phyloP scores from a whole-genome alignment of 2,329 filamentous ascomycete species.

The Calonectria naviculata region DNA sequence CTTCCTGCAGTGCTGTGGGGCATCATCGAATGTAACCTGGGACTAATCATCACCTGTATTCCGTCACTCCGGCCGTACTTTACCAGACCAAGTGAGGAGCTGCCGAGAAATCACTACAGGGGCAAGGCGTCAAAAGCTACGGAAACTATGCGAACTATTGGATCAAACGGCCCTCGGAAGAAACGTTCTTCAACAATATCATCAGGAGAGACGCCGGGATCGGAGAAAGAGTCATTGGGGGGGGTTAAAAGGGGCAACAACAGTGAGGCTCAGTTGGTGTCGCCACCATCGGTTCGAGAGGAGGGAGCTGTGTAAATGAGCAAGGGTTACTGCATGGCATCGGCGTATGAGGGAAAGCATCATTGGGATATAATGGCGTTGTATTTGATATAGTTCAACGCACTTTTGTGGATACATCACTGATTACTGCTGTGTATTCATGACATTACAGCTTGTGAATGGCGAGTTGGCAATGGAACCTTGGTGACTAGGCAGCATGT shows the following conservation, averaged over 20 bases:
- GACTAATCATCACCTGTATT: slow-evolving; percentile 6
- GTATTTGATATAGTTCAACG: neutral
- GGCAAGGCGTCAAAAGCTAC: neutral
- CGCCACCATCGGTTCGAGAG: neutral
- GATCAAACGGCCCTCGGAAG: neutral
- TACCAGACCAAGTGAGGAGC: neutral
- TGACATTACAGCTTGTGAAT: neutral
- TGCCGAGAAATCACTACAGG: neutral
- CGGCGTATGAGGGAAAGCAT: neutral
- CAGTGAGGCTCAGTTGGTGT: neutral
- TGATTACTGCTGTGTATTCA: neutral
- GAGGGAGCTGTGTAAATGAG: neutral
- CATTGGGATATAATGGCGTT: neutral
- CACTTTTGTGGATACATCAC: neutral
- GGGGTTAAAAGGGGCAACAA: neutral
- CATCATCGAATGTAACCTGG: slow-evolving; percentile 12
- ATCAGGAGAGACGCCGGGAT: neutral
- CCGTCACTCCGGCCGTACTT: slow-evolving; percentile 12
- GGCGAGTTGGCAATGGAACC: neutral
- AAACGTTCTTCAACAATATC: neutral
- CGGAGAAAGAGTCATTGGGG: neutral
- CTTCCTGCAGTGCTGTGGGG: slow-evolving; percentile 2
- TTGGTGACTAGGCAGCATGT: neutral
- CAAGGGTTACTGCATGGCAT: neutral
- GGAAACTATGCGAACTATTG: neutral